Evolutionary conservation across 192 early-diverging fungal genomes (phyloP), one percentile per base, ranked within the genome.

Genomic region (Geranomyces michiganensis): DNA sequence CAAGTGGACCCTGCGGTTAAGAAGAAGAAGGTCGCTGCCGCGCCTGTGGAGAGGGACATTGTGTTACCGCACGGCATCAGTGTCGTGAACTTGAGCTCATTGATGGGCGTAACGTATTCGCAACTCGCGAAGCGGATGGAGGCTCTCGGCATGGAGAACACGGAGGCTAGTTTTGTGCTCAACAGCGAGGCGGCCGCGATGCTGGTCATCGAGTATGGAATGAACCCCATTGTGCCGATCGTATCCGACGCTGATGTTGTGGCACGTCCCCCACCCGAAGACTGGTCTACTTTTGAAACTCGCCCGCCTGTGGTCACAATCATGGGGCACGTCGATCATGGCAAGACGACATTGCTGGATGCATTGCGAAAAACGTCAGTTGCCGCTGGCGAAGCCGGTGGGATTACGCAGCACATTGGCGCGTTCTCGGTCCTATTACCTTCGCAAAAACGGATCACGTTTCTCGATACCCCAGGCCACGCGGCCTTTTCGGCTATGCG

Each of bases 381-480:
- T 6, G 94, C 93, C 19, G 91, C 91, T n/a, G 86, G 88, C 10
- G 96, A 98, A 79, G 91, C 92, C 2, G 96, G 96, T 44, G 96
- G 96, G 13, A 98, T 98, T 58, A 99, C 96, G 0, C 96, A 99
- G 80, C 96, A 99, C 73, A 99, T 99, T 80, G 96, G 96, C 65
- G 95, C 95, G 26, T 98, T 98, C 77, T 92, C 91, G 79, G 89
- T 92, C 0, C 32, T 79, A 9, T 77, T 92, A 21, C 86, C 91
- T 17, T 89, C 89, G 0, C 78, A 83, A 61, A 85, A 91, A 61
- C 75, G 78, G 19, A 96, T 97, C 67, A 99, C 96, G 0, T 96
- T 99, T 71, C 75, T 99, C 71, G 96, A 99, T 69, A 99, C 96
- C 9, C 96, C 96, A 12, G 96, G 96, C 13, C 96, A 99, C 66